A percentile compares a stretch with the other conserved stretches of the same genome.
Conservation (phyloP, 2,329 filamentous ascomycete genomes). For the Trichophyton mentagrophytes region DNA sequence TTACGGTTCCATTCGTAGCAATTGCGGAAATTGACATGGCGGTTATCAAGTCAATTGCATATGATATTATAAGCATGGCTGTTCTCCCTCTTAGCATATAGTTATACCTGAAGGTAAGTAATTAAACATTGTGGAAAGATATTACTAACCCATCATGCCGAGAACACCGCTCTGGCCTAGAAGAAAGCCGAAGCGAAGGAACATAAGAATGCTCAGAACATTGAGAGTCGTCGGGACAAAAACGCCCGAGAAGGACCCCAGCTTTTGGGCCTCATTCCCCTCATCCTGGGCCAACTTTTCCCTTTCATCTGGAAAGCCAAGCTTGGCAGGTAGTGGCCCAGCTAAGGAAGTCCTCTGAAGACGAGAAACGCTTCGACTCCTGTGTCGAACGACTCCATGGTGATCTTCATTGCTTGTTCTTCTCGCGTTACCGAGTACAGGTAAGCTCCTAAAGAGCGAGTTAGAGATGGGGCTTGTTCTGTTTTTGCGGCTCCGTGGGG, state of each 20-base stretch:
- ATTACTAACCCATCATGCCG: constrained; percentile 58
- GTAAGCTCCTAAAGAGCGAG: background rate
- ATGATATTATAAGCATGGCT: constrained; percentile 64
- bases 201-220: constrained; percentile 84
- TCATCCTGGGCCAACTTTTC: constrained; percentile 19
- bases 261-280: constrained; percentile 42
- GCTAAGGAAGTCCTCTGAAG: constrained; percentile 12
- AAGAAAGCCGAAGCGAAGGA: constrained; percentile 75
- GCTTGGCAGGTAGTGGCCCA: constrained; percentile 10
- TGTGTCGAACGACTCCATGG: background rate
- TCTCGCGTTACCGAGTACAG: background rate
- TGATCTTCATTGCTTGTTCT: background rate
- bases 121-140: background rate
- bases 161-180: constrained; percentile 66
- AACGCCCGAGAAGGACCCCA: constrained; percentile 65
- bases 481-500: background rate
- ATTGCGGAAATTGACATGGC: constrained; percentile 79
- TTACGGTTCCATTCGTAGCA: constrained; percentile 78
- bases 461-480: background rate
- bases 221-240: constrained; percentile 84
- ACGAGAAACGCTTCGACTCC: constrained; percentile 6
- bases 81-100: constrained; percentile 15
- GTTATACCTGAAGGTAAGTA: background rate
- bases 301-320: constrained; percentile 20
- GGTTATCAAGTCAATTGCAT: constrained; percentile 69